Conservation (phyloP, 2,329 filamentous ascomycete species). For the Juglanconis sp. region DNA sequence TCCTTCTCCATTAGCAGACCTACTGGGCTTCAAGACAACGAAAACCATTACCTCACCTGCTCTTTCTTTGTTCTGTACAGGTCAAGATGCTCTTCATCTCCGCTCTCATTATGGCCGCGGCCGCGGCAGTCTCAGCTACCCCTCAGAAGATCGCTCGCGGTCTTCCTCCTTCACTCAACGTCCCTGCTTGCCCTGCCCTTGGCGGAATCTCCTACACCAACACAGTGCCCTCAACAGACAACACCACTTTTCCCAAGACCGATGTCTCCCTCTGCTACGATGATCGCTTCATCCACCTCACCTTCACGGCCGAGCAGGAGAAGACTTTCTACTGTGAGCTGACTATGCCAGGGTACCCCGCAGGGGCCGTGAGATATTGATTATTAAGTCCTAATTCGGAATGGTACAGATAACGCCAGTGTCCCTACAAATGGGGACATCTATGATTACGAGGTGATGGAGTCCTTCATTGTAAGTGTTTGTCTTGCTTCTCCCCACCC, state of each 20-base stretch:
- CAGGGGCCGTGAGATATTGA: not conserved
- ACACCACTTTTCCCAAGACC: constrained; percentile 39
- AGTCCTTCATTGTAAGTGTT: constrained; percentile 38
- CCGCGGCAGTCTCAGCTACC: not conserved
- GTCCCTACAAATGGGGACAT: constrained; percentile 42
- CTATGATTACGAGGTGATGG: constrained; percentile 50
- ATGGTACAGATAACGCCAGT: constrained; percentile 9
- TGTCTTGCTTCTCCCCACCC: not conserved
- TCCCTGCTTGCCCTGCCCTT: constrained; percentile 36
- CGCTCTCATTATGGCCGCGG: not conserved
- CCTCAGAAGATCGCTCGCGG: not conserved
- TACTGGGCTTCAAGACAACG: too few species aligned
- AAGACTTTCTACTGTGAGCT: constrained; percentile 44
- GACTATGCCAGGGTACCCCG: constrained; percentile 22
- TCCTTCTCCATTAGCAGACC: too few species aligned
- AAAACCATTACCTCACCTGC: too few species aligned
- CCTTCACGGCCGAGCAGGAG: constrained; percentile 44
- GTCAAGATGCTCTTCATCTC: not conserved
- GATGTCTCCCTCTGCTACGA: constrained; percentile 47
- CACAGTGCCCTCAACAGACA: constrained; percentile 36
- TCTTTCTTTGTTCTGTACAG: not conserved
- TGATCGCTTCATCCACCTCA: constrained; percentile 35
- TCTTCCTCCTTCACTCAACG: constrained; percentile 25
- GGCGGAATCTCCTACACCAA: constrained; percentile 37
- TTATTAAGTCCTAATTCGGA: not conserved